Base-by-base conservation (phyloP, 2,329 filamentous ascomycete genomes). In the Colletotrichum magnum region DNA sequence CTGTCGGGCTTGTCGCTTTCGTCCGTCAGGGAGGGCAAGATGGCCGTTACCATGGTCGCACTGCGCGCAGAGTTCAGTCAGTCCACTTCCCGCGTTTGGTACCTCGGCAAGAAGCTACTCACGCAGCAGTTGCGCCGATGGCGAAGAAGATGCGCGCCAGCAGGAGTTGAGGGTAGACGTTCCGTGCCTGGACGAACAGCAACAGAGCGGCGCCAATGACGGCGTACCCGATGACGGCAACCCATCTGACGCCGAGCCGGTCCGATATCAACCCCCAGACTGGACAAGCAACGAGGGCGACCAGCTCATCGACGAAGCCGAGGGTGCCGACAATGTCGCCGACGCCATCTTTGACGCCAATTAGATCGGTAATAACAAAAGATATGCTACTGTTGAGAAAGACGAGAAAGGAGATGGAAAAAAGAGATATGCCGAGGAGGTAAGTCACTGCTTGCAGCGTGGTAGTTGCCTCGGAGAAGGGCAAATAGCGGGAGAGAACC, bases 11-110 rank as follows among this genome's bases (percentile, higher is more conserved):
- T 72, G 47, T 76, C 77, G 47, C 77, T 81, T 39, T 89, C 87
- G 71, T 87, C 87, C 5, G 89, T 90, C 73, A 92, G 81, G 12
- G 88, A 91, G 1, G 96, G 96, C 26, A 99, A 85, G 53, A 97
- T 94, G 4, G 96, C 96, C 9, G 96, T 98, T 21, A 99, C 96
- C 96, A 99, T 99, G 1, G 96, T 98, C 15, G 94, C 88, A 5
- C 88, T 90, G 64, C 12, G 69, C 12, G 69, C 12, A 36, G 9
- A 54, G 36, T 21, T 4, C 18, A 6, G 24, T 60, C 28, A 28
- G 61, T 24, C 18, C 48, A 63, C 54, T 5, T 39, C 15, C 13
- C n/a, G 41, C 24, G 18, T 7, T 48, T n/a, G 32, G 6, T 39
- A 28, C n/a, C 6, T 26, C 45, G 47, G 36, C 24, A 5, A 21